Evolutionary conservation across 2,329 filamentous ascomycete genomes (phyloP), one percentile per base, ranked within the genome.

Genomic region (Cytospora piceicola): DNA sequence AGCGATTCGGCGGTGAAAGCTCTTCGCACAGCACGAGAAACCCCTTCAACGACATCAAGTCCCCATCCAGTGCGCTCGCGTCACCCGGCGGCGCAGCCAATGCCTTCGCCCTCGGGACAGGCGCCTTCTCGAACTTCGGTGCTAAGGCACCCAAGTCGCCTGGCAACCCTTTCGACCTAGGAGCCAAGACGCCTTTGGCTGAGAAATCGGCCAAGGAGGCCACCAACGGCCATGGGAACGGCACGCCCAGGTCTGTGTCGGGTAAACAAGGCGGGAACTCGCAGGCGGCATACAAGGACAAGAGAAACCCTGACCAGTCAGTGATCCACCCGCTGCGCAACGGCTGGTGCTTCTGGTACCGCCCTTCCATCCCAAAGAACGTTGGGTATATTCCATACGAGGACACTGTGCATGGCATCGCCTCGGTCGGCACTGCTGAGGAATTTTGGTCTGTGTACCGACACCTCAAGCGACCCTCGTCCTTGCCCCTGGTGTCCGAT

Each of bases 311-410:
- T 15, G 66, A 61, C 29, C 63, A 58, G 56, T 67, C 61, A 76
- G 79, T 66, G 60, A 61, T 61, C 65, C 87, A 90, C 75, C 84
- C 86, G 67, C 83, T 98, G 72, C 93, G 91, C 79, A 89, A 93
- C 77, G 90, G 89, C 69, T 99, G 95, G 95, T 90, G 96, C 39
- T 93, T 98, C 77, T 98, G 95, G 93, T 99, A 96, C 79, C 88
- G 95, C 67, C 95, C 95, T 49, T 95, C 95, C 58, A 97, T 96
- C 72, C 94, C 93, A 71, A 99, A 99, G 81, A 95, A 94, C 70
- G 94, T 95, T 74, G 87, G 87, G 51, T 89, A 84, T 74, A 86
- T 90, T 72, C 94, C 98, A 78, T 99, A 99, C 77, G 95, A 99
- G 78, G 97, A 98, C 79, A 98, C 94, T 8, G 89, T 96, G 68